A percentile compares a stretch with the other conserved stretches of the same genome.
Conservation (phyloP, 2,329 filamentous ascomycete species). For the Talaromyces piceae region DNA sequence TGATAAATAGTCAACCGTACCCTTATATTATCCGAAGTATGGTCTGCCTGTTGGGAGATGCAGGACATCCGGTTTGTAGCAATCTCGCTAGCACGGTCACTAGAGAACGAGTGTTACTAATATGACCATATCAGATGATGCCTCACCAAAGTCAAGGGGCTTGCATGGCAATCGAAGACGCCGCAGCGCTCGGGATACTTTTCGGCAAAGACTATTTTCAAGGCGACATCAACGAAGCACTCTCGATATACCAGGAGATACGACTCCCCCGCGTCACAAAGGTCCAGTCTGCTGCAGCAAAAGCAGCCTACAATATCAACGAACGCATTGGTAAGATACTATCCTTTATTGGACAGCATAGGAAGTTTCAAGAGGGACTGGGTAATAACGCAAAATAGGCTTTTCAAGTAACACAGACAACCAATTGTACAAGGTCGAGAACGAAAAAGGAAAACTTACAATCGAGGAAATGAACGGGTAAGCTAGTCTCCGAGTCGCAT, state of each 20-base stretch:
- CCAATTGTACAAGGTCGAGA: constrained; percentile 54
- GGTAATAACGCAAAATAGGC: not conserved
- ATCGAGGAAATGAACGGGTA: constrained; percentile 64
- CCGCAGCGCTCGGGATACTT: constrained; percentile 54
- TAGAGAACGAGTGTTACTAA: constrained; percentile 8
- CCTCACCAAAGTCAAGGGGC: constrained; percentile 63
- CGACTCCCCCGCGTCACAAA: constrained; percentile 49
- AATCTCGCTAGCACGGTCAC: constrained; percentile 6
- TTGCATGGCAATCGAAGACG: constrained; percentile 62
- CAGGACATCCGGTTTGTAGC: constrained; percentile 48
- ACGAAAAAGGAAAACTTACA: constrained; percentile 55
- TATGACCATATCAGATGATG: constrained; percentile 44
- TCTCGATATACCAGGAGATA: constrained; percentile 47
- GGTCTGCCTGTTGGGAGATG: constrained; percentile 57
- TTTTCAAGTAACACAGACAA: constrained; percentile 56
- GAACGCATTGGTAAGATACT: constrained; percentile 48
- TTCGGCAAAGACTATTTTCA: constrained; percentile 46
- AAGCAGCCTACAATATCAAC: constrained; percentile 55
- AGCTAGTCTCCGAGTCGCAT: too few relatives aligned
- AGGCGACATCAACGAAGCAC: constrained; percentile 42
- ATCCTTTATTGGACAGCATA: not conserved
- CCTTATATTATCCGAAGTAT: constrained; percentile 19
- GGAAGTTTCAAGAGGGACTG: too few relatives aligned
- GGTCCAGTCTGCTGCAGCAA: constrained; percentile 51
- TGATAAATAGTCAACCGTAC: constrained; percentile 34